A percentile compares a stretch with the other conserved stretches of the same genome.
Conservation (phyloP, 2,329 filamentous ascomycete species). For the Sporothrix globosa region DNA sequence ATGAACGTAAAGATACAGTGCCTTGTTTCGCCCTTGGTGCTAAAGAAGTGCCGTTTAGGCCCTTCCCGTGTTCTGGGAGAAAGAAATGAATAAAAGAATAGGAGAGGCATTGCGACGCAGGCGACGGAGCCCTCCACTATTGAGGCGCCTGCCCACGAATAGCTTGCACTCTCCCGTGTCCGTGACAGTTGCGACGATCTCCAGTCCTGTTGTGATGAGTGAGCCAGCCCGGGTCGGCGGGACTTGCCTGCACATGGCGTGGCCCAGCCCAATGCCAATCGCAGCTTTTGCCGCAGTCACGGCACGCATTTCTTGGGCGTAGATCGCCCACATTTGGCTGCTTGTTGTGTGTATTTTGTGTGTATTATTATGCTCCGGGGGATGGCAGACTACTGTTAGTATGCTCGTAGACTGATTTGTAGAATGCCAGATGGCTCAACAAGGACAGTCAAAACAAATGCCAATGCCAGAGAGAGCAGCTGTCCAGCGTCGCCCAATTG, state of each 20-base stretch:
- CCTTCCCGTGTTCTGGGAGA: background rate
- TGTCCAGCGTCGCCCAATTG: background rate
- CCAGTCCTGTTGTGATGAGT: background rate
- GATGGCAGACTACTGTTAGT: background rate
- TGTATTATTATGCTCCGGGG: conserved; percentile 2
- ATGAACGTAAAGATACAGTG: background rate
- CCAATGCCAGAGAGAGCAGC: background rate
- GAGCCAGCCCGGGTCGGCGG: conserved; percentile 7
- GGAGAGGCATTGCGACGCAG: too few species aligned
- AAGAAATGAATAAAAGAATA: background rate
- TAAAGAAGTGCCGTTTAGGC: conserved; percentile 13
- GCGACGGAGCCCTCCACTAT: background rate
- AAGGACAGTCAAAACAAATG: conserved; percentile 11
- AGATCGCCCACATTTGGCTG: background rate
- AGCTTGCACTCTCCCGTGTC: conserved; percentile 1
- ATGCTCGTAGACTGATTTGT: conserved; percentile 3
- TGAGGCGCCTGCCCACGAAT: background rate
- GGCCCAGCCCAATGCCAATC: conserved; percentile 4
- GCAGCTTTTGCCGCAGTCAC: conserved; percentile 2
- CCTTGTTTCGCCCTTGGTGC: background rate
- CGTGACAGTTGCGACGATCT: background rate
- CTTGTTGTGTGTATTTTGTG: background rate
- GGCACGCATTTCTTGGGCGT: background rate
- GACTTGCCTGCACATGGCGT: conserved; percentile 5
- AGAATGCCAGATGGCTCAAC: conserved; percentile 4